Evolutionary conservation across 345 rosid species (phyloP), one percentile per base, ranked within the genome.

Genomic region (Lumnitzera littorea): DNA sequence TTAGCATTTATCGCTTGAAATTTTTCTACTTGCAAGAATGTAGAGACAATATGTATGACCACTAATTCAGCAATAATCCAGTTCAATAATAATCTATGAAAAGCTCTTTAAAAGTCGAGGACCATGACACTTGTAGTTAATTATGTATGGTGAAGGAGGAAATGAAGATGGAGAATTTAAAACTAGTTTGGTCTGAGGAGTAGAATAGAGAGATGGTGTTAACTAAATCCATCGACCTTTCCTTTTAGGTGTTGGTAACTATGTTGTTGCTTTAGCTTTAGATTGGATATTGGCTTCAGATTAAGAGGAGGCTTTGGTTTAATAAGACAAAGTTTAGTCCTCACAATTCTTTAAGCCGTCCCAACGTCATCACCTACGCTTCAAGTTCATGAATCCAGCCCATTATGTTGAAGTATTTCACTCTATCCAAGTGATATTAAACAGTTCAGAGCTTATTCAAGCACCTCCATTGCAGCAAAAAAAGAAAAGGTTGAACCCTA

Each of bases 1-100:
- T 88, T 75, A 83, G 75, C 96, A 95, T 74, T 24, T 95, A 96
- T 10, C 92, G 82, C 75, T 84, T 88, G 76, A 95, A 91, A 73
- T 81, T 85, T 79, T 82, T 84, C 99, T 98, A 95, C 62, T 98
- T 95, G 82, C 31, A 13, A 53, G 56, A 63, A 13, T 2, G 15
- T 12, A 29, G 4, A 53, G 47, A 12, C 0, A 25, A 14, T 25
- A 62, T 31, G 58, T 16, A 24, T 49, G 43, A 55, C 24, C 47
- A 58, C 17, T 9, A 47, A 51, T 52, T 23, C 12, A 49, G 9
- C 41, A 53, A 57, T 49, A 55, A 14, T 25, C 24, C 14, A 68
- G 9, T 36, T 6, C 1, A 36, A 36, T 36, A 27, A 36, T 36
- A 36, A 4, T 36, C 10, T 36, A 36, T 36, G 11, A 75, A 65